These are phyloP conservation scores for Cytospora mali DNA, from an alignment of 2,329 filamentous ascomycete genomes.

Conservation along the genomic window DNA sequence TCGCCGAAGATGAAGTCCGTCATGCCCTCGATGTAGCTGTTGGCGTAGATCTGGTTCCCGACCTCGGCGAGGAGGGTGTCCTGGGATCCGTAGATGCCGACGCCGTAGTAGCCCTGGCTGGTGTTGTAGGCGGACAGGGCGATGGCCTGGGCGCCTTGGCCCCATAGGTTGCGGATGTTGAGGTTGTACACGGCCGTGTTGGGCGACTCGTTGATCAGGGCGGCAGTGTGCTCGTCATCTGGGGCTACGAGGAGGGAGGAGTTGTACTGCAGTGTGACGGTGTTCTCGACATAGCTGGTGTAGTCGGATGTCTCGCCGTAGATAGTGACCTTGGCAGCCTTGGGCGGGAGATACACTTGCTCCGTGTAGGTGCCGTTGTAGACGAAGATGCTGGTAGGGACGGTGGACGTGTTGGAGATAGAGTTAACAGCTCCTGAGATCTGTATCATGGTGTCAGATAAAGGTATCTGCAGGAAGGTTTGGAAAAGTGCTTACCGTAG, in stretches of 20 bases:
- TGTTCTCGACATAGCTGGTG: slow-evolving; percentile 50
- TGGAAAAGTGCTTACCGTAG: background rate
- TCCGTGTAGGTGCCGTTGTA: slow-evolving; percentile 56
- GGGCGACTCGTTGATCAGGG: slow-evolving; percentile 46
- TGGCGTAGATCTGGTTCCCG: slow-evolving; percentile 57
- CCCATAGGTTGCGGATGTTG: slow-evolving; percentile 54
- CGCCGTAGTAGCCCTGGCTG: slow-evolving; percentile 59
- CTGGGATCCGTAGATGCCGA: slow-evolving; percentile 56
- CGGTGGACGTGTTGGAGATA: slow-evolving; percentile 20
- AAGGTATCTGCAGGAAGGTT: background rate
- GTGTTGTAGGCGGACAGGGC: slow-evolving; percentile 54
- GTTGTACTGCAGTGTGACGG: slow-evolving; percentile 34
- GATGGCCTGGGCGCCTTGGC: slow-evolving; percentile 52
- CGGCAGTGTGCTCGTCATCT: slow-evolving; percentile 40
- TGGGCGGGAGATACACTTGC: slow-evolving; percentile 54
- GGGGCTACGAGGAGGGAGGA: background rate
- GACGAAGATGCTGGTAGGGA: slow-evolving; percentile 17
- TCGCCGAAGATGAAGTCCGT: slow-evolving; percentile 64
- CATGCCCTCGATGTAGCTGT: slow-evolving; percentile 56
- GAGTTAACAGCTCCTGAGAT: slow-evolving; percentile 18
- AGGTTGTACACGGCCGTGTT: slow-evolving; percentile 59
- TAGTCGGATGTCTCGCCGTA: slow-evolving; percentile 55
- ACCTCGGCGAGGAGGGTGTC: slow-evolving; percentile 55
- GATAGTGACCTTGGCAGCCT: slow-evolving; percentile 52
- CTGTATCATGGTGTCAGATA: background rate